Conservation (phyloP, 2,329 filamentous ascomycete genomes). For the Penicillium sp. region DNA sequence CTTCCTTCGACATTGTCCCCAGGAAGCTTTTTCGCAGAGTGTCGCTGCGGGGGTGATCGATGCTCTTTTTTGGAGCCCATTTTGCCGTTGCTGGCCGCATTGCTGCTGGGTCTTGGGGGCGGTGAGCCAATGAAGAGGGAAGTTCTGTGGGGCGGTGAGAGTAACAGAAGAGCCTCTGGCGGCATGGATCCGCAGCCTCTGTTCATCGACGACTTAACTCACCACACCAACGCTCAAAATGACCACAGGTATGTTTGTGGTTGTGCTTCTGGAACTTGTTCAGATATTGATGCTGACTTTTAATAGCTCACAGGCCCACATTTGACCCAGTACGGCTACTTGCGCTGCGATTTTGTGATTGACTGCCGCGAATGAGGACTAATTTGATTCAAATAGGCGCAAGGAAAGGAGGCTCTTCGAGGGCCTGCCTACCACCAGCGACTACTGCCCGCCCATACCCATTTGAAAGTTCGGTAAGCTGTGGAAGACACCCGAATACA, state of each 20-base stretch:
- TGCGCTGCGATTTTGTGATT: too few species aligned
- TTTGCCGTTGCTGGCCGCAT: constrained; percentile 25
- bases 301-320: constrained; percentile 77
- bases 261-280: background rate
- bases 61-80: constrained; percentile 21
- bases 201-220: background rate
- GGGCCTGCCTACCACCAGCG: constrained; percentile 96
- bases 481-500: constrained; percentile 17
- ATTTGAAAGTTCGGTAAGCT: constrained; percentile 77
- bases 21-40: constrained; percentile 12
- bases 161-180: background rate
- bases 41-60: constrained; percentile 23
- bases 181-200: constrained; percentile 4
- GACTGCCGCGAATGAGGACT: constrained; percentile 29
- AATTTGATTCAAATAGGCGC: constrained; percentile 59
- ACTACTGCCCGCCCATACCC: constrained; percentile 88
- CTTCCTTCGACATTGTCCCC: constrained; percentile 80
- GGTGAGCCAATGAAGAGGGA: constrained; percentile 1
- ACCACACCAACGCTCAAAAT: constrained; percentile 29
- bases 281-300: constrained; percentile 26
- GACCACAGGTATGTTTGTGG: constrained; percentile 43
- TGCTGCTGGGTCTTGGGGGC: background rate
- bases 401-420: constrained; percentile 90
- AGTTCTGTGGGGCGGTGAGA: constrained; percentile 2
- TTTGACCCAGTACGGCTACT: constrained; percentile 77